Evolutionary conservation across 352 stramenopile species (phyloP).

Genomic region (Saprolegnia diclina): DNA sequence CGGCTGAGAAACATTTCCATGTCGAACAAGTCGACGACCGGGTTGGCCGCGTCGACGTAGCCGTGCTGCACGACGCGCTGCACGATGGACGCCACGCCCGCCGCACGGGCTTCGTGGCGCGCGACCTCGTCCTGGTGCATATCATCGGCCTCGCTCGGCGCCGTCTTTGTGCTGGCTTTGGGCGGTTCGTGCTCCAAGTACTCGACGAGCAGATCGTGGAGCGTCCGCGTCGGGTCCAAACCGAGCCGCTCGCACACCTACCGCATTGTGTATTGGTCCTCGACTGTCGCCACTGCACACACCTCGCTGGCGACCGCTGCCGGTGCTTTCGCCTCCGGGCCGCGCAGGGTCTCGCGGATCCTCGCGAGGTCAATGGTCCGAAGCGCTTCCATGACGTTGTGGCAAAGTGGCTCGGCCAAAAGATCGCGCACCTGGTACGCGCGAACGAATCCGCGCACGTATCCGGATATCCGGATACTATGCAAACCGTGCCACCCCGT

Average conservation of each 20-base stretch:
- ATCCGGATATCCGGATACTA: too few relatives aligned
- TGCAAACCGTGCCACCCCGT: too few relatives aligned
- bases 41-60: slow-evolving; percentile 38
- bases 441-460: too few relatives aligned
- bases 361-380: too few relatives aligned
- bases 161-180: slow-evolving; percentile 8
- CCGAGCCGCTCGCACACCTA: slow-evolving; percentile 6
- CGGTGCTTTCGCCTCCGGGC: too few relatives aligned
- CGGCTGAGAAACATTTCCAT: slow-evolving; percentile 57
- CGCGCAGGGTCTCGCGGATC: too few relatives aligned
- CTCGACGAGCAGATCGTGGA: background rate
- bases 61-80: slow-evolving; percentile 40
- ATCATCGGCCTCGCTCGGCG: slow-evolving; percentile 23
- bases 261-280: background rate
- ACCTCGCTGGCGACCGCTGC: background rate
- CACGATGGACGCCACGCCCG: slow-evolving; percentile 39
- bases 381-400: too few relatives aligned
- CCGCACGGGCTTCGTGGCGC: background rate
- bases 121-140: slow-evolving; percentile 36
- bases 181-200: slow-evolving; percentile 35
- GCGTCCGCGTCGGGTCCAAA: slow-evolving; percentile 5
- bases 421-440: too few relatives aligned
- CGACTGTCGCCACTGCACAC: background rate
- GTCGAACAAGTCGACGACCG: slow-evolving; percentile 57
- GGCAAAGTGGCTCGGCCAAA: too few relatives aligned